These are phyloP conservation scores for Streptanthus diversifolius DNA, from an alignment of 345 rosid genomes.

Conservation along the genomic window DNA sequence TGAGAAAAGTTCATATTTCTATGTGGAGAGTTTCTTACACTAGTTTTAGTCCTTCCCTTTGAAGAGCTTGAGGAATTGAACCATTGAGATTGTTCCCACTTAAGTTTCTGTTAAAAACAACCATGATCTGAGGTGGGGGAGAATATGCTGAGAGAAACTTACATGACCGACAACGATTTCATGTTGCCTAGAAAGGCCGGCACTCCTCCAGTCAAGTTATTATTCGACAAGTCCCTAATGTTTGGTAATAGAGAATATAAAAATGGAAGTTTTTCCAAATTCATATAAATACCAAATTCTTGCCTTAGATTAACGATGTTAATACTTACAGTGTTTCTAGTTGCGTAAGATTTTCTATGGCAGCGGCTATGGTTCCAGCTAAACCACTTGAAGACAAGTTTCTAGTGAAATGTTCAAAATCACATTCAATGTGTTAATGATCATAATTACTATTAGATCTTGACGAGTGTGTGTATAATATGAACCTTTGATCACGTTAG, in stretches of 20 bases:
- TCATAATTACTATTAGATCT: not conserved
- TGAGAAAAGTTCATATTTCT: not conserved
- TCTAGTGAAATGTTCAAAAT: not conserved
- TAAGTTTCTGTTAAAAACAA: slow-evolving; percentile 37
- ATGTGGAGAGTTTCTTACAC: slow-evolving; percentile 10
- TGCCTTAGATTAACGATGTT: not conserved
- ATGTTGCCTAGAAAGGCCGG: slow-evolving; percentile 44
- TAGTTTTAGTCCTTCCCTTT: not conserved
- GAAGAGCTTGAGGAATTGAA: slow-evolving; percentile 37
- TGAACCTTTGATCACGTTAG: too few species aligned
- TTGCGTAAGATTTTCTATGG: slow-evolving; percentile 25
- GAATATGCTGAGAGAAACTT: slow-evolving; percentile 29
- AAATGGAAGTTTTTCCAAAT: not conserved
- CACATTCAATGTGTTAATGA: not conserved
- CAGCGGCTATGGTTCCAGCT: slow-evolving; percentile 28
- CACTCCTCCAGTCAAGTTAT: slow-evolving; percentile 40
- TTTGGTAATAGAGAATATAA: not conserved
- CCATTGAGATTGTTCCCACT: slow-evolving; percentile 39
- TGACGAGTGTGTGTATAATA: not conserved
- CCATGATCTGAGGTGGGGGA: not conserved
- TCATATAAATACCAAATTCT: not conserved
- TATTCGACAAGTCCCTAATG: slow-evolving; percentile 52
- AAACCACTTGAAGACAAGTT: slow-evolving; percentile 42
- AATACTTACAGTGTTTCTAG: slow-evolving; percentile 41
- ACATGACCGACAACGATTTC: slow-evolving; percentile 42